A percentile compares a stretch with the other conserved stretches of the same genome.
These are phyloP conservation scores for Stephania cephalantha DNA, from an alignment of 164 flowering plant species.

Conservation along the genomic window DNA sequence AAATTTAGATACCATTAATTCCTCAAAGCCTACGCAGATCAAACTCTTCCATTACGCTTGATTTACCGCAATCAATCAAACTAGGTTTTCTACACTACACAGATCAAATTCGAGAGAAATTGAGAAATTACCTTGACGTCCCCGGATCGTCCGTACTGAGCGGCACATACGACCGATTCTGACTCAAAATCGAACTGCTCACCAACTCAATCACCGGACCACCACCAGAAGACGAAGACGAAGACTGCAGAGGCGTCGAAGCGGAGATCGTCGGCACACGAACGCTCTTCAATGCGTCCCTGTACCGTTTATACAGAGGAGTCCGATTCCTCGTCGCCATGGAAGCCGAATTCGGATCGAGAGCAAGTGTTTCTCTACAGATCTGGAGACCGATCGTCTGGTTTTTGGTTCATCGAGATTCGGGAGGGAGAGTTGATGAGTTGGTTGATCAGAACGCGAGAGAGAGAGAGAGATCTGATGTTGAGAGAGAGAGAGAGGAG, in stretches of 20 bases:
- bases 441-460: neutral
- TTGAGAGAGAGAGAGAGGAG: neutral
- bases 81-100: slow-evolving; percentile 4
- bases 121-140: slow-evolving; percentile 21
- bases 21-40: too few species aligned
- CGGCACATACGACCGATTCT: slow-evolving; percentile 46
- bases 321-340: slow-evolving; percentile 88
- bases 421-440: neutral
- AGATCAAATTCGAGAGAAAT: too few species aligned
- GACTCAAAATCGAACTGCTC: slow-evolving; percentile 37
- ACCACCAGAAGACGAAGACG: slow-evolving; percentile 26
- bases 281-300: slow-evolving; percentile 77
- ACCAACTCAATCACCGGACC: slow-evolving; percentile 58
- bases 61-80: neutral
- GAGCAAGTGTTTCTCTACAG: slow-evolving; percentile 1
- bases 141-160: slow-evolving; percentile 69
- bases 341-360: slow-evolving; percentile 2
- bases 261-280: slow-evolving; percentile 44
- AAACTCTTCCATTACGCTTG: too few species aligned
- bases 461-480: neutral
- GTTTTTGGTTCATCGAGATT: neutral
- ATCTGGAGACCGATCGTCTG: slow-evolving; percentile 1
- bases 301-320: slow-evolving; percentile 42
- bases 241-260: slow-evolving; percentile 27
- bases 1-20: too few species aligned